Evolutionary conservation across 495 filamentous ascomycete species (phyloP), one percentile per base, ranked within the genome.

Genomic region (Chlorociboria aeruginascens): DNA sequence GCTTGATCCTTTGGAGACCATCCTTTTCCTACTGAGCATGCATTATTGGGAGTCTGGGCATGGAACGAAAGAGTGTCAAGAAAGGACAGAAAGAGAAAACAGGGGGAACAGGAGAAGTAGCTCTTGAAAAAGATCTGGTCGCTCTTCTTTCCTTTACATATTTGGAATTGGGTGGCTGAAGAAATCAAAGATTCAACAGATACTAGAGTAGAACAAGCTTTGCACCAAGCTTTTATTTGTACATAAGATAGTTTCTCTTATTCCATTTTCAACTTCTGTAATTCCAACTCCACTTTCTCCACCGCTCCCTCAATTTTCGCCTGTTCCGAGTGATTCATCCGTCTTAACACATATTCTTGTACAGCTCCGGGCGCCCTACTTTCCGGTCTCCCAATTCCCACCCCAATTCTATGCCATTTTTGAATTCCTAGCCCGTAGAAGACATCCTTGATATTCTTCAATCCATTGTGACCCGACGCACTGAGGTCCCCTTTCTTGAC

Each of bases 361-460:
- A 87, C 81, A 17, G 66, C 73, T 32, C 58, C 60, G 32, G 70
- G 65, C 30, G 79, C 75, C 49, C 79, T 68, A 50, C 71, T 77
- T 49, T 62, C 63, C 2, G 82, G 83, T 33, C 83, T 61, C 33
- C 84, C 84, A 68, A 89, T 87, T 0, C 83, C 83, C 11, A 86
- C 61, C 0, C 79, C 79, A 50, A 87, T 67, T 6, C 80, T 55
- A 45, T 71, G 59, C 67, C 70, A 65, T 55, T 69, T 53, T 25
- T 4, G 20, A 25, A 25, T 4, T 25, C 20, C 20, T 67, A 59
- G 52, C 6, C 46, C 46, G 7, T 38, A 40, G 39, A 86, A 49
- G 40, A 51, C 59, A 44, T 70, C 63, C 49, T 77, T 69, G 20
- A 81, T 68, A 56, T 74, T 79, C 61, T 78, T 80, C 29, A 89